Evolutionary conservation across 345 rosid species (phyloP).

Genomic region (rapeseed (Brassica napus)): DNA sequence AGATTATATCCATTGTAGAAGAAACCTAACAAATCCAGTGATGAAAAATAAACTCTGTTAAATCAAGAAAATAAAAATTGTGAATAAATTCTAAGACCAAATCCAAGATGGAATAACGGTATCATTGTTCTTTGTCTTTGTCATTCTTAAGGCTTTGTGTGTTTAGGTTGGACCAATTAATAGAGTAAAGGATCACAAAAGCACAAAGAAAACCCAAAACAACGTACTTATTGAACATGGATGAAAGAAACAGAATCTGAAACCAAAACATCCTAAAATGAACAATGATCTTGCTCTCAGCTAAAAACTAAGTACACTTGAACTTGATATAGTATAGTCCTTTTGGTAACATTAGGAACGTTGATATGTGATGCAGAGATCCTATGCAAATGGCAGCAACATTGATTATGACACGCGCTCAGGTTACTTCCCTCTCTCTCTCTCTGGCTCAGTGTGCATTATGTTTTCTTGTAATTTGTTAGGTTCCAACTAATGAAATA

Average conservation of each 20-base stretch:
- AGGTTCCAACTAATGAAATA: constrained; percentile 20
- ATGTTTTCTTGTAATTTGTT: not conserved
- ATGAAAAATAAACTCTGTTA: not conserved
- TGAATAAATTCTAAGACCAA: not conserved
- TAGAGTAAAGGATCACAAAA: not conserved
- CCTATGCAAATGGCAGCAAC: constrained; percentile 62
- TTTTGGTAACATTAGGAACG: constrained; percentile 46
- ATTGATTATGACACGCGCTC: constrained; percentile 52
- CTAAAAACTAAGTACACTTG: not conserved
- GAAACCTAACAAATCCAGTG: not conserved
- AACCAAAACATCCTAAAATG: not conserved
- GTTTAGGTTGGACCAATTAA: not conserved
- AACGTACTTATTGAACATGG: not conserved
- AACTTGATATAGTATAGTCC: not conserved
- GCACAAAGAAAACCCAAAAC: not conserved
- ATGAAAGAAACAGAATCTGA: not conserved
- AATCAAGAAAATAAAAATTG: not conserved
- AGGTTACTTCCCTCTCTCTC: constrained; percentile 56
- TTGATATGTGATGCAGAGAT: constrained; percentile 44
- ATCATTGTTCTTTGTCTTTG: not conserved
- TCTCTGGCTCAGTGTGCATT: constrained; percentile 19
- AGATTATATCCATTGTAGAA: not conserved
- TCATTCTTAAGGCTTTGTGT: not conserved
- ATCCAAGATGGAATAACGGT: not conserved
- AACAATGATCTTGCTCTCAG: not conserved